A percentile compares a stretch with the other conserved stretches of the same genome.
Conservation (phyloP, 495 filamentous ascomycete species). For the Sabuloglossum arenarium region DNA sequence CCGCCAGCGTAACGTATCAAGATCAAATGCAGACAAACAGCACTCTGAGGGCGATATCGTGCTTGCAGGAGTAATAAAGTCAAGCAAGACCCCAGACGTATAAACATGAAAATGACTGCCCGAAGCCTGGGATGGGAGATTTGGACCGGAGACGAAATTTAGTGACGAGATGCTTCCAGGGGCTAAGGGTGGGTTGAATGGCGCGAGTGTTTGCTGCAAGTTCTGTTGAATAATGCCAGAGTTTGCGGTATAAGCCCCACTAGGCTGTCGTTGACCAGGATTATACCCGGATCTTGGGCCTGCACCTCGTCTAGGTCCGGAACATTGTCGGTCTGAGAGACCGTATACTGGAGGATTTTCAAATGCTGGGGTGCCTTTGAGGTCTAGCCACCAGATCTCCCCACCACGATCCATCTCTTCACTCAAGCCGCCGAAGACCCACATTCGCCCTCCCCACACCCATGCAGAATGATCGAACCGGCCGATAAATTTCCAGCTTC, state of each 20-base stretch:
- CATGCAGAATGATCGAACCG: slow-evolving; percentile 88
- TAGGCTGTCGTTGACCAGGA: slow-evolving; percentile 15
- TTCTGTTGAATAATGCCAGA: slow-evolving; percentile 59
- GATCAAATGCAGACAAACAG: slow-evolving; percentile 68
- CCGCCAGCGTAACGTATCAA: slow-evolving; percentile 76
- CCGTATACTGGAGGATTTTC: slow-evolving; percentile 52
- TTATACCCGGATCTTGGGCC: slow-evolving; percentile 1
- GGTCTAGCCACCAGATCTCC: slow-evolving; percentile 91
- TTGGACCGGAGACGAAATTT: slow-evolving; percentile 70
- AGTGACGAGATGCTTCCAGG: slow-evolving; percentile 80
- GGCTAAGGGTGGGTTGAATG: slow-evolving; percentile 47
- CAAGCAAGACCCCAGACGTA: slow-evolving; percentile 76
- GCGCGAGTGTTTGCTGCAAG: slow-evolving; percentile 17
- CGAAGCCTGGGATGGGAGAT: slow-evolving; percentile 68
- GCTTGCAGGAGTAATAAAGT: slow-evolving; percentile 80
- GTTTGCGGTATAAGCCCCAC: slow-evolving; percentile 71
- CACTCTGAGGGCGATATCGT: slow-evolving; percentile 71
- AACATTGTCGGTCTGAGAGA: slow-evolving; percentile 27
- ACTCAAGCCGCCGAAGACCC: slow-evolving; percentile 91
- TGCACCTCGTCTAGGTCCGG: not conserved
- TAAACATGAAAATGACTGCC: slow-evolving; percentile 91
- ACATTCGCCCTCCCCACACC: slow-evolving; percentile 76
- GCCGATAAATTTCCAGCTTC: slow-evolving; percentile 82
- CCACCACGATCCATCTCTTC: slow-evolving; percentile 90
- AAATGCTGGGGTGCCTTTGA: slow-evolving; percentile 72